These are phyloP conservation scores for Candida anutae DNA, from an alignment of 1,139 yeast species.

Conservation along the genomic window DNA sequence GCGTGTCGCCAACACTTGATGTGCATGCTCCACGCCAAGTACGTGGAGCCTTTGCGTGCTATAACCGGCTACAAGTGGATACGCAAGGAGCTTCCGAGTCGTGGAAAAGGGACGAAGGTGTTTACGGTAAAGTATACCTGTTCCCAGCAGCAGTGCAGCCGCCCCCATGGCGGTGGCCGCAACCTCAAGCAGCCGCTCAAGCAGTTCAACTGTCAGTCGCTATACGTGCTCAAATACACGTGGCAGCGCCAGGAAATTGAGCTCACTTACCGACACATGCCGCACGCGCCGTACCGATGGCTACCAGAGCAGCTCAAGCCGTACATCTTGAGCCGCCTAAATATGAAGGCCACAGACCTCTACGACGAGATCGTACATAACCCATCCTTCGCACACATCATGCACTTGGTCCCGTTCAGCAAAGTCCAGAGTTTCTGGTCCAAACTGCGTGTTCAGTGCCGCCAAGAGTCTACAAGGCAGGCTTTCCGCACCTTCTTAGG, in stretches of 20 bases:
- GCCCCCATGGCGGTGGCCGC: slow-evolving; percentile 6
- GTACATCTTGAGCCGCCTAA: slow-evolving; percentile 10
- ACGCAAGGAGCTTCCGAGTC: slow-evolving; percentile 12
- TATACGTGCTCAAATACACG: slow-evolving; percentile 10
- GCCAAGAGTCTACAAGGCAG: slow-evolving; percentile 11
- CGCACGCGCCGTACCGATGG: slow-evolving; percentile 12
- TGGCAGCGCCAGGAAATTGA: slow-evolving; percentile 11
- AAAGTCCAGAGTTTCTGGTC: slow-evolving; percentile 16
- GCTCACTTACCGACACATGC: slow-evolving; percentile 8
- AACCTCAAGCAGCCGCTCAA: slow-evolving; percentile 13
- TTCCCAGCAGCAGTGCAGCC: slow-evolving; percentile 9
- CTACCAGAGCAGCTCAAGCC: slow-evolving; percentile 13
- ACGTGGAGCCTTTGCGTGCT: slow-evolving; percentile 12
- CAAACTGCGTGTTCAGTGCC: slow-evolving; percentile 10
- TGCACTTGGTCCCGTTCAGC: slow-evolving; percentile 10
- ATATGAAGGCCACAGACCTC: slow-evolving; percentile 12
- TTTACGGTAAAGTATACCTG: slow-evolving; percentile 13
- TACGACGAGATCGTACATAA: slow-evolving; percentile 10
- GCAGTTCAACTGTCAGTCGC: slow-evolving; percentile 11
- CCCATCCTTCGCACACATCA: slow-evolving; percentile 8
- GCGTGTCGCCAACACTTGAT: slow-evolving; percentile 7
- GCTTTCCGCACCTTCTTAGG: no score
- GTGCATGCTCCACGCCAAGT: slow-evolving; percentile 8
- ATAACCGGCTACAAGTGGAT: slow-evolving; percentile 13
- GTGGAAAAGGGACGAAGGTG: slow-evolving; percentile 12